Conservation (phyloP, 2,329 filamentous ascomycete species). For the Nemania sp. region DNA sequence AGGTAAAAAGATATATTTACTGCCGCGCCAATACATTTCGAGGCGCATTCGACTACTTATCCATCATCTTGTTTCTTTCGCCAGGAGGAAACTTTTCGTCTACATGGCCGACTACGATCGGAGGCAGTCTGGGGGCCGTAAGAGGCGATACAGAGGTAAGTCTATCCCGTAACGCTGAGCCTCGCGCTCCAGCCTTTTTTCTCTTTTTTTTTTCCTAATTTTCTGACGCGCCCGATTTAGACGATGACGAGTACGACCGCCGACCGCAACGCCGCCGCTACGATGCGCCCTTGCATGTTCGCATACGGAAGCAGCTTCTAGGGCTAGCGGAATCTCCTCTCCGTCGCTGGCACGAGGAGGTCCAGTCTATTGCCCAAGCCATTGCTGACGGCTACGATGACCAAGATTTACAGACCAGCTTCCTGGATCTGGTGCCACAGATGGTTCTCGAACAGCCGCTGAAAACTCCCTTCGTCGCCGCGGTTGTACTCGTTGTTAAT, state of each 20-base stretch:
- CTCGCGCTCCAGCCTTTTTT: conserved; percentile 1
- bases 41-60: conserved; percentile 10
- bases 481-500: conserved; percentile 84
- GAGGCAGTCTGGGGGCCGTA: conserved; percentile 69
- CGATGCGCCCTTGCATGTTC: conserved; percentile 76
- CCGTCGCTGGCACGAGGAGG: conserved; percentile 82
- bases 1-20: background rate
- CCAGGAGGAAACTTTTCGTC: background rate
- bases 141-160: conserved; percentile 83
- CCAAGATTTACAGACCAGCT: conserved; percentile 77
- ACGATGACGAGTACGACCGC: conserved; percentile 83
- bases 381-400: conserved; percentile 89
- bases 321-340: conserved; percentile 85
- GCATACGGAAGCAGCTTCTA: conserved; percentile 82
- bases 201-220: background rate
- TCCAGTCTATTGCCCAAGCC: conserved; percentile 78
- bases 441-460: conserved; percentile 91
- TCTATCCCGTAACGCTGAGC: conserved; percentile 12
- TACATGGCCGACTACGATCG: conserved; percentile 70
- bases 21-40: conserved; percentile 11
- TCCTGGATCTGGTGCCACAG: conserved; percentile 79
- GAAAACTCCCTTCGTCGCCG: conserved; percentile 95
- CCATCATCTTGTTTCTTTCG: background rate
- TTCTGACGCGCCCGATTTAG: conserved; percentile 49
- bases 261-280: conserved; percentile 79